Base-by-base conservation (phyloP, 768 basidiomycete genomes). In the Boletus coccyginus region DNA sequence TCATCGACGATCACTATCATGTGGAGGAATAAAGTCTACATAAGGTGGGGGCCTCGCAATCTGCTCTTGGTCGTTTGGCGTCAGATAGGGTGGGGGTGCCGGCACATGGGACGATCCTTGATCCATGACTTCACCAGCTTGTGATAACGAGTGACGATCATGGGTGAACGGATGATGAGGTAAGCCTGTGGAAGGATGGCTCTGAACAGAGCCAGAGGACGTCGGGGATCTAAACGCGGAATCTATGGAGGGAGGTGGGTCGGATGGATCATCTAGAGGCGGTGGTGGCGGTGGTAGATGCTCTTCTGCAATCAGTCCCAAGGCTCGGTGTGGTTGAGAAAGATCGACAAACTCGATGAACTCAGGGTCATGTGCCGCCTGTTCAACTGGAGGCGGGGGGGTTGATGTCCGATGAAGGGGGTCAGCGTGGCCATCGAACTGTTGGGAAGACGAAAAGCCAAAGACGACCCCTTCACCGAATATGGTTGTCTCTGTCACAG, bases 161-260 rank as follows among this genome's bases (percentile, higher is more conserved):
- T 50, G 58, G 59, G 63, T 48, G 66, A 71, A 62, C 72, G 78
- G 46, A 35, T 67, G 61, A 36, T 56, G 65, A 24, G 62, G 40
- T 41, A 74, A 73, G n/a, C 76, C 70, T 35, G 67, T 60, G 13
- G 70, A 45, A 14, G 67, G 44, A 46, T 57, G 61, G 21, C 53
- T 27, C 47, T 63, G 64, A 31, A 55, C 58, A 38, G 56, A 19
- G 29, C 50, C 65, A 56, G 59, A 61, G 47, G 50, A 70, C 13
- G 50, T 59, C 57, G 55, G 73, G 8, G 75, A 73, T 62, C 78
- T 78, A 64, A 87, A 91, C 47, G 85, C 87, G 10, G 88, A 91
- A 70, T 94, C 89, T 62, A 94, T 94, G 7, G 88, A 90, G 13
- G 92, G 92, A 6, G 92, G 92, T 21, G 91, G 92, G 68, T 94